Percentiles rank a stretch among this genome's conserved stretches.
Conservation (phyloP, 768 basidiomycete species). For the Favolaschia claudopus region DNA sequence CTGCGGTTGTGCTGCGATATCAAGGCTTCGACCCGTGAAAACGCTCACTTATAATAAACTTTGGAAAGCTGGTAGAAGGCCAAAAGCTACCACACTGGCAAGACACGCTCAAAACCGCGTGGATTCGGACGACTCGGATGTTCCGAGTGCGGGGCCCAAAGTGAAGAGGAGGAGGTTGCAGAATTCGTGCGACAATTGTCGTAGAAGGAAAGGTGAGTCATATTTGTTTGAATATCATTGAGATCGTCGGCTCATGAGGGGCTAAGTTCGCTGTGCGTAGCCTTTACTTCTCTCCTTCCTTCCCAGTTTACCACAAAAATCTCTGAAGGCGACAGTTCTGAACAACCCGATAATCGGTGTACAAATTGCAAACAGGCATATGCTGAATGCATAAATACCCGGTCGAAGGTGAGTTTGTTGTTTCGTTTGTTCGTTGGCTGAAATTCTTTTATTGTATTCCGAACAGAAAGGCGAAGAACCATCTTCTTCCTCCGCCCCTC, state of each 20-base stretch:
- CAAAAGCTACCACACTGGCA: background rate
- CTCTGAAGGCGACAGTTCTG: constrained; percentile 60
- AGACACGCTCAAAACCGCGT: background rate
- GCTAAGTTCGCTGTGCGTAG: constrained; percentile 10
- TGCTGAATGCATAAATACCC: constrained; percentile 63
- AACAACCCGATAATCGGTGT: constrained; percentile 60
- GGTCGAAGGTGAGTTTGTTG: constrained; percentile 51
- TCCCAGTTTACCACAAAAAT: no score
- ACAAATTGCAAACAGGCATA: constrained; percentile 60
- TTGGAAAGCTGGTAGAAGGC: no score
- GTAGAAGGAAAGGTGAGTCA: background rate
- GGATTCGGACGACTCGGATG: background rate
- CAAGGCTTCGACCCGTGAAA: no score
- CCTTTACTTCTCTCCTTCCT: no score
- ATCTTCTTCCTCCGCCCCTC: no score
- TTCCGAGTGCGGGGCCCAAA: no score
- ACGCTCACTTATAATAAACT: no score
- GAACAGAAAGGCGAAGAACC: background rate
- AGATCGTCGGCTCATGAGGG: background rate
- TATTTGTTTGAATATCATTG: background rate
- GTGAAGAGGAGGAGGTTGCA: background rate
- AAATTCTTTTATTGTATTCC: background rate
- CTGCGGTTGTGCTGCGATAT: no score
- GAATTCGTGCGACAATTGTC: background rate
- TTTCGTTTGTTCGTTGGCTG: background rate